Conservation (phyloP, 306 rosid genomes). For the Vigna nakashimae region DNA sequence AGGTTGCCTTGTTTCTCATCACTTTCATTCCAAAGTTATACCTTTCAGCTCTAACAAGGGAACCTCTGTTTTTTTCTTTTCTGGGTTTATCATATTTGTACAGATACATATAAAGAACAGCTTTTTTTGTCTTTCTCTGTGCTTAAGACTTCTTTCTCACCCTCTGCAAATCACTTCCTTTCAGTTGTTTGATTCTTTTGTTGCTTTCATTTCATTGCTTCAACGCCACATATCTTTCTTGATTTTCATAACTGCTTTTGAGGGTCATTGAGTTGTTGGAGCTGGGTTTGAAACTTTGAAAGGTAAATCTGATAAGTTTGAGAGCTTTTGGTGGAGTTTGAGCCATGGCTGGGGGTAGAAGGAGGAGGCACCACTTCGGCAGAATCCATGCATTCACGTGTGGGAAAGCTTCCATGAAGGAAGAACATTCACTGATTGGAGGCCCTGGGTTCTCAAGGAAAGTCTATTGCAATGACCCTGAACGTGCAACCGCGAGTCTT, state of each 20-base stretch:
- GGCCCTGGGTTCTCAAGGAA: conserved; percentile 96
- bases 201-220: conserved; percentile 23
- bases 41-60: conserved; percentile 22
- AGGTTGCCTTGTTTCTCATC: conserved; percentile 17
- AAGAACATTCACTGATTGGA: conserved; percentile 84
- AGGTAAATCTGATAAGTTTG: conserved; percentile 5
- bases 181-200: neutral
- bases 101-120: neutral
- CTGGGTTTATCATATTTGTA: conserved; percentile 39
- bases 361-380: conserved; percentile 70
- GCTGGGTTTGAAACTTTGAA: conserved; percentile 12
- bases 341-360: conserved; percentile 67
- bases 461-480: conserved; percentile 77
- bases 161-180: neutral
- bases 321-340: neutral
- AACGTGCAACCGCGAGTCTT: conserved; percentile 55
- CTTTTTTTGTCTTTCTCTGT: neutral
- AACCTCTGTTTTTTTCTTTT: conserved; percentile 12
- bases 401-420: conserved; percentile 73
- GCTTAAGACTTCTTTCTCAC: neutral
- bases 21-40: conserved; percentile 30
- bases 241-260: neutral
- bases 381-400: conserved; percentile 86
- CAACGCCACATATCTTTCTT: neutral
- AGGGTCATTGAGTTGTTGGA: conserved; percentile 25